Percentiles rank a stretch among this genome's conserved stretches.
Conservation (phyloP, 2,329 filamentous ascomycete species). For the Pseudogymnoascus pannorum region DNA sequence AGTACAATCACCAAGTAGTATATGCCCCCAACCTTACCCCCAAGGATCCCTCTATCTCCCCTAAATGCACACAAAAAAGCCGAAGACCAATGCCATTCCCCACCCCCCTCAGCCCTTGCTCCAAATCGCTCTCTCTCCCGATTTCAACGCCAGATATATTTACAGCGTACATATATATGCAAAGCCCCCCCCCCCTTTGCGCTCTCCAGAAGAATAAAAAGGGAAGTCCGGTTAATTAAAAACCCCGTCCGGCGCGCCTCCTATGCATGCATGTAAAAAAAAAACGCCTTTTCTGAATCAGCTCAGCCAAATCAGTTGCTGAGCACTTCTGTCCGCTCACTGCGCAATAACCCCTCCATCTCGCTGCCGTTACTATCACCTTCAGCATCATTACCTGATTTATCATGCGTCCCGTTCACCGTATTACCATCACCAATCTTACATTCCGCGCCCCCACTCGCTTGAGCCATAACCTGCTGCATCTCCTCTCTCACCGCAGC, state of each 20-base stretch:
- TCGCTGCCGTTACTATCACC: background rate
- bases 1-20: slow-evolving; percentile 1
- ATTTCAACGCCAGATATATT: slow-evolving; percentile 7
- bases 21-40: background rate
- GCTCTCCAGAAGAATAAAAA: background rate
- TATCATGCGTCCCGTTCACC: background rate
- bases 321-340: background rate
- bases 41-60: background rate
- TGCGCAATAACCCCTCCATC: background rate
- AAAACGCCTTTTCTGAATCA: background rate
- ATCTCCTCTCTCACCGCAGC: slow-evolving; percentile 11
- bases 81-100: background rate
- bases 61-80: background rate
- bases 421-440: background rate
- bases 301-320: background rate
- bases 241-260: background rate
- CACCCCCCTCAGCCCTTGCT: background rate
- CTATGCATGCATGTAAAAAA: background rate
- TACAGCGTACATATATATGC: slow-evolving; percentile 8
- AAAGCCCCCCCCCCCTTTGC: background rate
- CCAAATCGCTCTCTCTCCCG: background rate
- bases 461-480: background rate
- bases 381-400: background rate
- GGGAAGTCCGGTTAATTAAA: background rate
- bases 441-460: background rate